A percentile compares a stretch with the other conserved stretches of the same genome.
Evolutionary conservation across 2,329 filamentous ascomycete species (phyloP).

Genomic region (Alternaria sp.): DNA sequence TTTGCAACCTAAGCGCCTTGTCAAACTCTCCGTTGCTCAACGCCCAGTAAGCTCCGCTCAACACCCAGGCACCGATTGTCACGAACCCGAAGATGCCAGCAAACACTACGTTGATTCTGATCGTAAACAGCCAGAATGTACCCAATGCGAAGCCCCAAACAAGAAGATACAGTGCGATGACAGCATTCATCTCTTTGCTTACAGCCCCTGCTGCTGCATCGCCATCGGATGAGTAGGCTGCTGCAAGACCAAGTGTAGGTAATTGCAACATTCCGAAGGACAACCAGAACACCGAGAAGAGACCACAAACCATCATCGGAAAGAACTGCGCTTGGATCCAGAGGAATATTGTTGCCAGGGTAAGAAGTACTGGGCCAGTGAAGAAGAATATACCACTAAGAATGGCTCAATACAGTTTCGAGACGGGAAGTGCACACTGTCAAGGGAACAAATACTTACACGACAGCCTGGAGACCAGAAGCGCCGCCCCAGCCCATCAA

Average conservation of each 20-base stretch:
- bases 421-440: background rate
- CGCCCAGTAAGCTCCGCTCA: constrained; percentile 61
- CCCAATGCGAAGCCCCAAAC: constrained; percentile 63
- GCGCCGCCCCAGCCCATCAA: constrained; percentile 53
- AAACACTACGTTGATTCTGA: constrained; percentile 61
- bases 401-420: background rate
- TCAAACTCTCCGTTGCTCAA: constrained; percentile 55
- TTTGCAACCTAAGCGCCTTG: constrained; percentile 55
- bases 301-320: constrained; percentile 61
- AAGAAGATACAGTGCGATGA: constrained; percentile 59
- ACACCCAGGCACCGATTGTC: constrained; percentile 55
- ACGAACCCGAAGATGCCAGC: constrained; percentile 60
- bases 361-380: constrained; percentile 58
- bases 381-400: constrained; percentile 53
- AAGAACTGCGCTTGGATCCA: constrained; percentile 55
- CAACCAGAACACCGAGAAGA: constrained; percentile 61
- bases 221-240: constrained; percentile 54
- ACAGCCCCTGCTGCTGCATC: constrained; percentile 55
- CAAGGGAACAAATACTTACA: constrained; percentile 20
- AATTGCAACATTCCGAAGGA: constrained; percentile 62
- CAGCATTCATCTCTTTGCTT: constrained; percentile 59
- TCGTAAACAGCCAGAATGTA: constrained; percentile 61
- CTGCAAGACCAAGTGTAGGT: constrained; percentile 58
- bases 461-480: constrained; percentile 47
- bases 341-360: constrained; percentile 60